Base-by-base conservation (phyloP, 2,329 filamentous ascomycete species). In the Pseudogymnoascus sp. region DNA sequence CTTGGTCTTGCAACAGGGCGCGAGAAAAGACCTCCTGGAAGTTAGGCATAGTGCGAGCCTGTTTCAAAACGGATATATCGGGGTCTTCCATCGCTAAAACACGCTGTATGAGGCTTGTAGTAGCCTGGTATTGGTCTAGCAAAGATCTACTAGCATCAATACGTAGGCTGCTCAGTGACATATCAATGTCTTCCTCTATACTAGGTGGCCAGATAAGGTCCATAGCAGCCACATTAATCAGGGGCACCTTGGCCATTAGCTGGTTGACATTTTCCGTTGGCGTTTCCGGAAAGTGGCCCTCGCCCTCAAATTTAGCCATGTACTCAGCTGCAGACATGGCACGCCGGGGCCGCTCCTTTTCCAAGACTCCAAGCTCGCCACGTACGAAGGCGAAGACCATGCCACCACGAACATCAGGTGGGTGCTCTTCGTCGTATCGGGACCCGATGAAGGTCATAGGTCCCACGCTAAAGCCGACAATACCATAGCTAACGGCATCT, bases 381-480 rank as follows among this genome's bases (percentile, higher is more conserved):
- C 21, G 21, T 47, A 47, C 42, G 13, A 47, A 47, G 42, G 15
- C 1, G 42, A 47, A 47, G 11, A 5, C 42, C 15, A 47, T 64
- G 15, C 42, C 42, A 15, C 42, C 42, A 15, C 9, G 5, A 2
- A 26, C 13, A 47, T 47, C 42, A 26, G 42, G 42, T n/a, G 31
- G 31, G n/a, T 15, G 36, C 19, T n/a, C 53, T 62, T 65, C 63
- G 7, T 28, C 60, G 23, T 64, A 19, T n/a, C 38, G 61, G 28
- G 64, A 67, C 31, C 57, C 35, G 28, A 66, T 38, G 35, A 66
- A 65, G 35, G 50, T 67, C 21, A 65, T 65, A 40, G 26, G 62
- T 31, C 57, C n/a, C n/a, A 68, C 63, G 4, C 53, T 11, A 61
- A 68, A 68, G 28, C 67, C 67, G 26, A 69, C 67, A 38, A 69